Evolutionary conservation across 2,329 filamentous ascomycete genomes (phyloP), one percentile per base, ranked within the genome.

Genomic region (Talaromyces sp.): DNA sequence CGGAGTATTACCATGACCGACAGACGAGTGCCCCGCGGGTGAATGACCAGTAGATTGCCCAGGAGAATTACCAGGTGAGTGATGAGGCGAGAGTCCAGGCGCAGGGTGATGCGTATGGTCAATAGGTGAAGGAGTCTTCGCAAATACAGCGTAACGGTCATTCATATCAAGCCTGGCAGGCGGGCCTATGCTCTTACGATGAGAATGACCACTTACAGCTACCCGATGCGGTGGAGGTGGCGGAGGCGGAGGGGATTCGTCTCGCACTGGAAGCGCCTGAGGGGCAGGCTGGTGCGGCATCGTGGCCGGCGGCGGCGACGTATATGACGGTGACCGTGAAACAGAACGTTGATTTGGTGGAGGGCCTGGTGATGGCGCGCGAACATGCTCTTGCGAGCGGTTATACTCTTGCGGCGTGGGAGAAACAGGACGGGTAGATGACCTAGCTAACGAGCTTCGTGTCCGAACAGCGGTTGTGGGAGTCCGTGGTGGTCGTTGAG

Each of bases 171-270:
- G 67, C 29, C 72, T 73, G 2, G 67, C 72, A 21, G 73, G 69
- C 2, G 43, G 43, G 3, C 50, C 55, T 26, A 67, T 69, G 19
- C 64, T 63, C 4, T 67, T 63, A 12, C 60, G 61, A 17, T 70
- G 68, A 10, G 67, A 64, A 3, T 68, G 65, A 19, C 70, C 76
- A 63, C 79, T 78, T 62, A 86, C 82, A 7, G 78, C 77, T 50
- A 85, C 77, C 63, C 85, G 82, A 74, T 92, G 91, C 8, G 92
- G 88, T 64, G 95, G 92, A 7, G 92, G 91, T 9, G 88, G 88
- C 0, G 92, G 92, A 2, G 91, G 87, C 1, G 92, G 91, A 8
- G 92, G 91, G 19, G 91, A 90, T 9, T 89, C 88, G 21, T 85
- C 85, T 46, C 83, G 82, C 41, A 78, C 76, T 51, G 80, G 70